phyloP scores from a whole-genome alignment of 2,329 filamentous ascomycete genomes.

The Fusarium continuum region DNA sequence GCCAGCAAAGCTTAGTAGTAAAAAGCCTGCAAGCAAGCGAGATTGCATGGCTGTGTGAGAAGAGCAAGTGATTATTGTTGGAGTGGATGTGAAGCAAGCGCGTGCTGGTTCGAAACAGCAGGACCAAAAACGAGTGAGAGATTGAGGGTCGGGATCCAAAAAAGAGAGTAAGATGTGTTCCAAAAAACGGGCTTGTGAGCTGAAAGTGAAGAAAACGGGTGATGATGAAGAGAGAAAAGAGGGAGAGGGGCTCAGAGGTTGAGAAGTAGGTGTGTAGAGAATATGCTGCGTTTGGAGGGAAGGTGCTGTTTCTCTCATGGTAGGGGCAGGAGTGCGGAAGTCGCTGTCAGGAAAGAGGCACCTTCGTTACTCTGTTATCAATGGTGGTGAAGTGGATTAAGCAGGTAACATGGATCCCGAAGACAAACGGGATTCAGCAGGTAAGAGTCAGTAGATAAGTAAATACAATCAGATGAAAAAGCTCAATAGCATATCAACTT shows the following conservation, averaged over 20 bases:
- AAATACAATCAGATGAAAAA: too few relatives aligned
- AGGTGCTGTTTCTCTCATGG: neutral
- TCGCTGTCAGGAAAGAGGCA: neutral
- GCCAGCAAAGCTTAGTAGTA: slow-evolving; percentile 23
- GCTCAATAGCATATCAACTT: neutral
- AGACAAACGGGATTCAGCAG: too few relatives aligned
- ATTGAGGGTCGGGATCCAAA: slow-evolving; percentile 45
- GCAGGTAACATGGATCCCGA: neutral
- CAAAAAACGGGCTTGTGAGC: slow-evolving; percentile 39
- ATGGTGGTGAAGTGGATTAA: neutral
- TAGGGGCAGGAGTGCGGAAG: neutral
- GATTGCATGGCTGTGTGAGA: slow-evolving; percentile 37
- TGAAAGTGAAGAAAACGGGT: slow-evolving; percentile 35
- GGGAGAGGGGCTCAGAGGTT: neutral
- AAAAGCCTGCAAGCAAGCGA: slow-evolving; percentile 5
- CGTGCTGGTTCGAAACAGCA: slow-evolving; percentile 46
- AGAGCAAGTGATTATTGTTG: slow-evolving; percentile 19
- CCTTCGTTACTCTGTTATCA: too few relatives aligned
- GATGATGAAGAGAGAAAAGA: slow-evolving; percentile 15
- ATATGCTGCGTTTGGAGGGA: neutral
- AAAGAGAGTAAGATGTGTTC: slow-evolving; percentile 43
- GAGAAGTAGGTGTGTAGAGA: neutral
- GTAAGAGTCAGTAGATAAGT: too few relatives aligned
- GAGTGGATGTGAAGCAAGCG: slow-evolving; percentile 12
- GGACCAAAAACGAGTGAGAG: slow-evolving; percentile 43